Evolutionary conservation across 2,329 filamentous ascomycete species (phyloP).

Genomic region (Elsinoe fawcettii): DNA sequence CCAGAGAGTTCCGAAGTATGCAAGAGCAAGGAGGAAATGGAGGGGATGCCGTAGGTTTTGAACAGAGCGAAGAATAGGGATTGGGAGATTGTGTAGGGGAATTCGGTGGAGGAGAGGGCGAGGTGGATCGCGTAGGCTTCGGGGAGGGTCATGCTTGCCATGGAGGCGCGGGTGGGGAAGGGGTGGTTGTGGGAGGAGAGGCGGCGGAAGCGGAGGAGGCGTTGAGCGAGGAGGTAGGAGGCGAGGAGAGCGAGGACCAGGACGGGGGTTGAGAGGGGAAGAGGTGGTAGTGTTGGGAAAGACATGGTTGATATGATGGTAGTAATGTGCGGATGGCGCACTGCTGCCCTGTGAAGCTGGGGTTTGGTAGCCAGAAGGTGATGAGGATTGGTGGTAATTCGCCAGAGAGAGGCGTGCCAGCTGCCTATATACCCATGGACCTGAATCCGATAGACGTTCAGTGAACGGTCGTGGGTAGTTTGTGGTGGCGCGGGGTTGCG

Average conservation of each 20-base stretch:
- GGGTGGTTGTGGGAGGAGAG: background rate
- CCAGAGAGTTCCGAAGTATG: slow-evolving; percentile 14
- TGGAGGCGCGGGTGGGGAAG: background rate
- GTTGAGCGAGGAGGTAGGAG: background rate
- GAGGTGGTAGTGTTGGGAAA: background rate
- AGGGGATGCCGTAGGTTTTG: slow-evolving; percentile 19
- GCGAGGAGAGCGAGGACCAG: background rate
- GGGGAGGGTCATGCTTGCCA: background rate
- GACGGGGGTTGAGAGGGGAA: background rate
- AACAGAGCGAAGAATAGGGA: slow-evolving; percentile 9
- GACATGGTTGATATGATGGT: too few relatives aligned
- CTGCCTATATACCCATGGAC: background rate
- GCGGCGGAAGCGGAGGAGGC: slow-evolving; percentile 6
- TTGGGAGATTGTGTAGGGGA: background rate
- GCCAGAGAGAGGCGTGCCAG: too few relatives aligned
- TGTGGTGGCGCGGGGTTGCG: background rate
- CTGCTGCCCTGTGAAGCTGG: too few relatives aligned
- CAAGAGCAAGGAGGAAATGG: slow-evolving; percentile 17
- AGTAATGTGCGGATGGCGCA: background rate
- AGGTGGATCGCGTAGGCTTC: background rate
- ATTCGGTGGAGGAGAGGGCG: background rate
- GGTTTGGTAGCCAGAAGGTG: too few relatives aligned
- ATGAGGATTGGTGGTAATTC: too few relatives aligned
- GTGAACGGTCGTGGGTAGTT: background rate
- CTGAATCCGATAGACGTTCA: background rate